Percentiles rank a stretch among this genome's conserved stretches.
These are phyloP conservation scores for Pichia sp. DNA, from an alignment of 1,139 yeast species.

Conservation along the genomic window DNA sequence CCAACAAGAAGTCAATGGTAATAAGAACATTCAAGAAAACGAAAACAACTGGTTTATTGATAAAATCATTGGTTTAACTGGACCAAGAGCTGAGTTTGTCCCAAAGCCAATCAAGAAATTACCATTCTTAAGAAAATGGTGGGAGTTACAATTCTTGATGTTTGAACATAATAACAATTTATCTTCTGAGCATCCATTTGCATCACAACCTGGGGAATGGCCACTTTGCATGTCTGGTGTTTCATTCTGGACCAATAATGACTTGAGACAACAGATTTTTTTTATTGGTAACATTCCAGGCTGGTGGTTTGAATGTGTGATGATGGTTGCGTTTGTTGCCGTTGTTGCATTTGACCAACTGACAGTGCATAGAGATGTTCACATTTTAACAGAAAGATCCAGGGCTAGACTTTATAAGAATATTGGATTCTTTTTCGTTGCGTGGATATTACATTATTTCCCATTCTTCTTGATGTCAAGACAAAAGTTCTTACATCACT, in stretches of 20 bases:
- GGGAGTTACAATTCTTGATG: conserved; percentile 85
- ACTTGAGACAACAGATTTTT: conserved; percentile 66
- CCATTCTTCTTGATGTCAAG: conserved; percentile 91
- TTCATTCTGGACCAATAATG: conserved; percentile 83
- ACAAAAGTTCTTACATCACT: conserved; percentile 92
- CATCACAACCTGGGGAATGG: conserved; percentile 91
- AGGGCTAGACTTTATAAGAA: conserved; percentile 76
- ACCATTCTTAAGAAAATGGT: conserved; percentile 81
- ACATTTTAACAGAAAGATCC: conserved; percentile 54
- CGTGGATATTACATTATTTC: conserved; percentile 85
- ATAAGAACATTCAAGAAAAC: conserved; percentile 66
- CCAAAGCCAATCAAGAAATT: conserved; percentile 55
- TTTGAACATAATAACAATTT: conserved; percentile 87
- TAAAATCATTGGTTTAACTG: conserved; percentile 61
- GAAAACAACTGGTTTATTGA: conserved; percentile 77
- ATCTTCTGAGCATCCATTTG: conserved; percentile 90
- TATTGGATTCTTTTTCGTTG: conserved; percentile 77
- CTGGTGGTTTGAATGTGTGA: conserved; percentile 80
- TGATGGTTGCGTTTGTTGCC: conserved; percentile 64
- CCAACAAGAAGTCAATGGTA: conserved; percentile 94
- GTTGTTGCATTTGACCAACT: conserved; percentile 68
- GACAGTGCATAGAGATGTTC: conserved; percentile 65
- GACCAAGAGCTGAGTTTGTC: conserved; percentile 54
- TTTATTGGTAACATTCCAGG: conserved; percentile 89
- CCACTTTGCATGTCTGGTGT: conserved; percentile 91